These are phyloP conservation scores for Vinca minor DNA, from an alignment of 257 asterid genomes.

Conservation along the genomic window DNA sequence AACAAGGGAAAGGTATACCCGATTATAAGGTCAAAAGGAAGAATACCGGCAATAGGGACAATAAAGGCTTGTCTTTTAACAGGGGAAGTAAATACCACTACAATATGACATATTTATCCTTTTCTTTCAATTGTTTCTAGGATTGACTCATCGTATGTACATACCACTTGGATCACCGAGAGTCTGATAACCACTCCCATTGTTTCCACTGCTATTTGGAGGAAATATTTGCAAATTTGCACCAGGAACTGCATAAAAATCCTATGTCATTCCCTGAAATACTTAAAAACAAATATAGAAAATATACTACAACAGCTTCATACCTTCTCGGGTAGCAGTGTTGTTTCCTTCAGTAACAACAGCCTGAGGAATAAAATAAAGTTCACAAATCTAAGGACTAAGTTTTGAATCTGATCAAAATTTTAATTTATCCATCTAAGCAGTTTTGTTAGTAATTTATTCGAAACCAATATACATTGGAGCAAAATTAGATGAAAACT, in stretches of 20 bases:
- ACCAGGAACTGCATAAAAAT: conserved; percentile 47
- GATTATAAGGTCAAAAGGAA: neutral
- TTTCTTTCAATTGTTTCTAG: neutral
- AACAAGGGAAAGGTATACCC: neutral
- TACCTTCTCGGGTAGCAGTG: conserved; percentile 45
- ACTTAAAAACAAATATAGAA: conserved; percentile 2
- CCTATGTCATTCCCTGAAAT: conserved; percentile 5
- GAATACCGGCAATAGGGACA: neutral
- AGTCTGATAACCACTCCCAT: conserved; percentile 66
- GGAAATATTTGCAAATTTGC: conserved; percentile 82
- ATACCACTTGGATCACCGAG: conserved; percentile 47
- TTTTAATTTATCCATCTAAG: neutral
- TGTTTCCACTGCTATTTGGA: conserved; percentile 47
- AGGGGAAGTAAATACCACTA: neutral
- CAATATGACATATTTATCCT: neutral
- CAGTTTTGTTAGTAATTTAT: neutral
- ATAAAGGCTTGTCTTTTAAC: neutral
- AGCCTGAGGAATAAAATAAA: conserved; percentile 45
- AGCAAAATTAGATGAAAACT: neutral
- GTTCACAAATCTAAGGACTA: too few relatives aligned
- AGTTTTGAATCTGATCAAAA: conserved; percentile 15
- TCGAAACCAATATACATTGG: neutral
- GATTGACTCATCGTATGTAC: neutral
- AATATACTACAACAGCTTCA: conserved; percentile 1
- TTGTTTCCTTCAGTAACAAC: conserved; percentile 62